A percentile compares a stretch with the other conserved stretches of the same genome.
These are phyloP conservation scores for Pseudocercospora pini-densiflorae DNA, from an alignment of 2,329 filamentous ascomycete genomes.

Conservation along the genomic window DNA sequence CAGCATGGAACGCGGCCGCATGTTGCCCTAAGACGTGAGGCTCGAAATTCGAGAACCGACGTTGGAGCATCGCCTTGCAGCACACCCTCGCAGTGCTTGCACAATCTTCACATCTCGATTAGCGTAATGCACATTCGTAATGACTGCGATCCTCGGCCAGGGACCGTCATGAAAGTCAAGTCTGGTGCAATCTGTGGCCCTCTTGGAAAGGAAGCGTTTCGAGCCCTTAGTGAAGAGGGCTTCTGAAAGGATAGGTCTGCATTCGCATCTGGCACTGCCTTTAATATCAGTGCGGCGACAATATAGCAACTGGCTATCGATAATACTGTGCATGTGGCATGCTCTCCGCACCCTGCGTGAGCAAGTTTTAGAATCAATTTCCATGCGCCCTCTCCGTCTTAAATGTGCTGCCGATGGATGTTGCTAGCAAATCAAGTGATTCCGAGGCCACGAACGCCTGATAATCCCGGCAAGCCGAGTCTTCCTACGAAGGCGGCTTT, in stretches of 20 bases:
- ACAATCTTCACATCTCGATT: background rate
- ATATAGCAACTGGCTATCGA: constrained; percentile 9
- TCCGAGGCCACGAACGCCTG: background rate
- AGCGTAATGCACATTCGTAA: background rate
- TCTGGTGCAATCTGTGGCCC: background rate
- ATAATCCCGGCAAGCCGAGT: background rate
- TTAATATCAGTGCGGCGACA: background rate
- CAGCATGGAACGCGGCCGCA: background rate
- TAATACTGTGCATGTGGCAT: background rate
- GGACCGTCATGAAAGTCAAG: background rate
- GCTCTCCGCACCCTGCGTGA: background rate
- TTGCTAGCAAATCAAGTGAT: constrained; percentile 1
- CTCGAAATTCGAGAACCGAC: background rate
- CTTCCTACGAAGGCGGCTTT: constrained; percentile 20
- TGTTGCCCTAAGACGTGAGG: background rate
- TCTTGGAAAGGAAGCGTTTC: background rate
- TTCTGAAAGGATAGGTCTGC: background rate
- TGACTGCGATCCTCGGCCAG: background rate
- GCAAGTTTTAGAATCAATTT: background rate
- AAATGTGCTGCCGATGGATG: constrained; percentile 5
- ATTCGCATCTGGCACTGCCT: background rate
- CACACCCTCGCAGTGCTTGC: background rate
- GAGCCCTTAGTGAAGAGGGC: background rate
- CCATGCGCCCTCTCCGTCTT: background rate
- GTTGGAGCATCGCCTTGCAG: background rate